Conservation (phyloP, 2,329 filamentous ascomycete species). For the Colletotrichum melonis region DNA sequence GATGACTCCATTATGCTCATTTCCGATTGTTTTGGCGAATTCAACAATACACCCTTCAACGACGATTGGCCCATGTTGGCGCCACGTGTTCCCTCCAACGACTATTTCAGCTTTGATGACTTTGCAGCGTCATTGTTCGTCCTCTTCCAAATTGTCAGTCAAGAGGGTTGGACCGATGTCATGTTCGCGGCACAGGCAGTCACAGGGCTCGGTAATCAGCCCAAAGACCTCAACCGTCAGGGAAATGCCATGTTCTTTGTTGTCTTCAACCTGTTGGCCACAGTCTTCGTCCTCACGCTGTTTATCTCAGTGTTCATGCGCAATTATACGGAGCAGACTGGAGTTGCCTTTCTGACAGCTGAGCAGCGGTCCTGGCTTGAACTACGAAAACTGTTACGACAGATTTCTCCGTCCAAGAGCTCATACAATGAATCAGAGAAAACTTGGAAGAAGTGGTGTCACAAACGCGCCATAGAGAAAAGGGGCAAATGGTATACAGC, state of each 20-base stretch:
- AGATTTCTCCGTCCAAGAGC: slow-evolving; percentile 94
- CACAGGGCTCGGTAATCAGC: slow-evolving; percentile 80
- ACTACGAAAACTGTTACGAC: slow-evolving; percentile 87
- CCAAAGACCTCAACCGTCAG: slow-evolving; percentile 73
- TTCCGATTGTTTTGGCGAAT: slow-evolving; percentile 87
- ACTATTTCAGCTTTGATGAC: slow-evolving; percentile 92
- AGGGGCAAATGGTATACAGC: slow-evolving; percentile 89
- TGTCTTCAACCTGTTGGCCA: slow-evolving; percentile 94
- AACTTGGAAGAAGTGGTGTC: slow-evolving; percentile 92
- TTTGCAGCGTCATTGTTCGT: slow-evolving; percentile 95
- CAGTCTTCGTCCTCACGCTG: slow-evolving; percentile 94
- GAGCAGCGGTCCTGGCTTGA: slow-evolving; percentile 98
- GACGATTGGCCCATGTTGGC: slow-evolving; percentile 82
- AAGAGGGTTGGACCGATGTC: slow-evolving; percentile 98
- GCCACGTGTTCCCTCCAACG: slow-evolving; percentile 83
- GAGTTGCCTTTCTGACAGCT: slow-evolving; percentile 93
- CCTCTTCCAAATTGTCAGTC: slow-evolving; percentile 97
- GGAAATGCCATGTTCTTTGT: slow-evolving; percentile 96
- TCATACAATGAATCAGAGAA: slow-evolving; percentile 82
- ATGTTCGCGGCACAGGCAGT: slow-evolving; percentile 87
- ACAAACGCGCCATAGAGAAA: slow-evolving; percentile 93
- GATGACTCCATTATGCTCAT: slow-evolving; percentile 68
- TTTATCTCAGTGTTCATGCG: slow-evolving; percentile 99
- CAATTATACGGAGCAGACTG: slow-evolving; percentile 98
- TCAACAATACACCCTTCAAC: slow-evolving; percentile 77